Percentiles rank a stretch among this genome's conserved stretches.
Evolutionary conservation across 305 asterid genomes (phyloP).

Genomic region (Solanum hybrid): DNA sequence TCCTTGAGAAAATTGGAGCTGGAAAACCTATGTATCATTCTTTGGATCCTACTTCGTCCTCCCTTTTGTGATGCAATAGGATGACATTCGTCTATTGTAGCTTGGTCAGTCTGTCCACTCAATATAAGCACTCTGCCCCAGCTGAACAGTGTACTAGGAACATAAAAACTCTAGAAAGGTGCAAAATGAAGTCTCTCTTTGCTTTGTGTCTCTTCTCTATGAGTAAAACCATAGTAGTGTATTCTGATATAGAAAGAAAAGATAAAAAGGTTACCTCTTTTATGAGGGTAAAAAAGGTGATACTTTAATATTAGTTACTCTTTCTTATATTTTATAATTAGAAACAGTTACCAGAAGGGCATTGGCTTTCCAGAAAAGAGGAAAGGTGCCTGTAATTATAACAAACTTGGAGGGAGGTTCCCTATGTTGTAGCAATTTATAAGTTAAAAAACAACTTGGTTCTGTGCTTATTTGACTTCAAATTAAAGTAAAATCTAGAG

Average conservation of each 20-base stretch:
- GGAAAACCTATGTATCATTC: not conserved
- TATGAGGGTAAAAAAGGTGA: not conserved
- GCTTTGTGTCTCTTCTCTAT: not conserved
- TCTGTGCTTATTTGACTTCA: not conserved
- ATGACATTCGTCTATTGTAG: not conserved
- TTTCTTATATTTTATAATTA: not conserved
- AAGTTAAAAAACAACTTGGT: not conserved
- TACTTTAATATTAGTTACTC: not conserved
- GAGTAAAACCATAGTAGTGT: not conserved
- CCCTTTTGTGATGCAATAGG: not conserved
- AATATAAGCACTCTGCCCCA: not conserved
- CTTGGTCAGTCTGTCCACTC: not conserved
- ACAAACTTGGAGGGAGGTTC: not conserved
- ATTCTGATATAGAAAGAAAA: not conserved
- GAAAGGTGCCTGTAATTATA: not conserved
- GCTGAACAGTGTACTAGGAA: not conserved
- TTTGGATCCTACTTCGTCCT: not conserved
- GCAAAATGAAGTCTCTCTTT: not conserved
- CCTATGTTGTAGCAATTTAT: not conserved
- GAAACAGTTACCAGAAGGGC: not conserved
- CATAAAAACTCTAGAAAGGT: not conserved
- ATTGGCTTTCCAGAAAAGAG: not conserved
- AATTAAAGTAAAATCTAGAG: not conserved
- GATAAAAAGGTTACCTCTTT: not conserved
- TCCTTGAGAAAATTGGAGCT: not conserved